Conservation (phyloP, 139 green algal species). For the Choricystis sp. region DNA sequence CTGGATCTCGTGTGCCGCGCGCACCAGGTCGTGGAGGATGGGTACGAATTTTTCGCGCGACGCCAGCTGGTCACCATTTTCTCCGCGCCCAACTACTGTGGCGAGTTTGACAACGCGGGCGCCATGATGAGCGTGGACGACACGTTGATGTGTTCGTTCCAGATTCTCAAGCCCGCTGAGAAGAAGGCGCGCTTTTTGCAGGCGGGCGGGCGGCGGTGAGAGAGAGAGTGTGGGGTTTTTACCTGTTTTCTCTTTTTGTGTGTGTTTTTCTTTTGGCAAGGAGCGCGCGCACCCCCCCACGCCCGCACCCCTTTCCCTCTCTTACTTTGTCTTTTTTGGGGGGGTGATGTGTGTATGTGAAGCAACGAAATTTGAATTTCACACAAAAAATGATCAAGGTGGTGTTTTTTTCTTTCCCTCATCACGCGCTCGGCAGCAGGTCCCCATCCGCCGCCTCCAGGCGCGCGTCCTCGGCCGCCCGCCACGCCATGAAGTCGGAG, state of each 20-base stretch:
- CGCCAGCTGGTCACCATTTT: conserved; percentile 98
- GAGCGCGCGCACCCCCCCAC: too few species aligned
- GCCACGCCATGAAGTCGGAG: conserved; percentile 56
- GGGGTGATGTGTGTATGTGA: too few species aligned
- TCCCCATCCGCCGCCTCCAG: neutral
- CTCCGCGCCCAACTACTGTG: conserved; percentile 97
- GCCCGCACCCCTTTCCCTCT: too few species aligned
- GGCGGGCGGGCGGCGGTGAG: neutral
- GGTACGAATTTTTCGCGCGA: conserved; percentile 99
- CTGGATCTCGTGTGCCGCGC: conserved; percentile 92
- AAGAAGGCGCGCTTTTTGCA: conserved; percentile 76
- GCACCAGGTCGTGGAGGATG: conserved; percentile 98
- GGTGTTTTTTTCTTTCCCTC: too few species aligned
- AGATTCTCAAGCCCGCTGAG: conserved; percentile 64
- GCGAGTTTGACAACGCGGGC: conserved; percentile 98
- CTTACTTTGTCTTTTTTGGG: neutral
- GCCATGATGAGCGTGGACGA: conserved; percentile 99
- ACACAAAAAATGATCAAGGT: too few species aligned
- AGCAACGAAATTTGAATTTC: too few species aligned
- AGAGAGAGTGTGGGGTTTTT: neutral
- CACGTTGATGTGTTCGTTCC: conserved; percentile 99
- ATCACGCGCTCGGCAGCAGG: neutral
- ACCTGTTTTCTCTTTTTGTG: neutral
- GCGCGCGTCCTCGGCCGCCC: conserved; percentile 22
- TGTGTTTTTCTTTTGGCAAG: neutral